phyloP scores from a whole-genome alignment of 192 early-diverging fungal genomes.

The Coemansia sp. region DNA sequence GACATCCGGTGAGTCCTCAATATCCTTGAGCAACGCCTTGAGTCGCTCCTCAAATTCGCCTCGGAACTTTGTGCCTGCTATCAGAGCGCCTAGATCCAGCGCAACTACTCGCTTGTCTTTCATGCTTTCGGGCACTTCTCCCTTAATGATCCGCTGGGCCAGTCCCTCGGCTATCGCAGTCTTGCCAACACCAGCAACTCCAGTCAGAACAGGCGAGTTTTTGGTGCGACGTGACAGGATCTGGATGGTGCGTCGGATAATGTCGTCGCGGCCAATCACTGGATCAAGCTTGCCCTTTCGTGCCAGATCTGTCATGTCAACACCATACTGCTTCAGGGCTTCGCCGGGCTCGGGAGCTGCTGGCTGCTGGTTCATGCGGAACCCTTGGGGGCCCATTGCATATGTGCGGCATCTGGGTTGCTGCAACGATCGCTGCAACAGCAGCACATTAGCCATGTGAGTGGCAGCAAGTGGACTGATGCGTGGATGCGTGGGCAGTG shows the following conservation, averaged over 20 bases:
- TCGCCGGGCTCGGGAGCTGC: constrained; percentile 48
- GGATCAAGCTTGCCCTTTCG: constrained; percentile 79
- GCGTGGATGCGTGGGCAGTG: background rate
- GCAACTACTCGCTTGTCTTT: constrained; percentile 72
- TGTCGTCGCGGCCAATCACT: constrained; percentile 77
- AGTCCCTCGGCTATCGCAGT: constrained; percentile 81
- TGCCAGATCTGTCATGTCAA: constrained; percentile 74
- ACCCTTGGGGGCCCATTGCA: constrained; percentile 51
- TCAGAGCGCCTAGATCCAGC: constrained; percentile 65
- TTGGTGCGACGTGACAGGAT: constrained; percentile 76
- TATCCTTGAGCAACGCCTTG: constrained; percentile 71
- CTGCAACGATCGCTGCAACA: background rate
- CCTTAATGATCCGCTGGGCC: constrained; percentile 74
- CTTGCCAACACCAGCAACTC: constrained; percentile 80
- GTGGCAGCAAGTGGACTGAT: background rate
- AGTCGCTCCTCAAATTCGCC: constrained; percentile 84
- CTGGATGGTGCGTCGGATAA: constrained; percentile 75
- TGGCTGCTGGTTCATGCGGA: constrained; percentile 51
- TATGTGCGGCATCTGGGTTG: constrained; percentile 12
- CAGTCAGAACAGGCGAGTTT: constrained; percentile 75
- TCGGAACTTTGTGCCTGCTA: constrained; percentile 60
- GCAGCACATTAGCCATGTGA: background rate
- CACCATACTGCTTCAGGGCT: constrained; percentile 61
- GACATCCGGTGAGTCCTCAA: constrained; percentile 69
- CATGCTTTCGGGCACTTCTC: constrained; percentile 76